These are phyloP conservation scores for Ceratocystis alfenasii DNA, from an alignment of 2,329 filamentous ascomycete species.

Conservation along the genomic window DNA sequence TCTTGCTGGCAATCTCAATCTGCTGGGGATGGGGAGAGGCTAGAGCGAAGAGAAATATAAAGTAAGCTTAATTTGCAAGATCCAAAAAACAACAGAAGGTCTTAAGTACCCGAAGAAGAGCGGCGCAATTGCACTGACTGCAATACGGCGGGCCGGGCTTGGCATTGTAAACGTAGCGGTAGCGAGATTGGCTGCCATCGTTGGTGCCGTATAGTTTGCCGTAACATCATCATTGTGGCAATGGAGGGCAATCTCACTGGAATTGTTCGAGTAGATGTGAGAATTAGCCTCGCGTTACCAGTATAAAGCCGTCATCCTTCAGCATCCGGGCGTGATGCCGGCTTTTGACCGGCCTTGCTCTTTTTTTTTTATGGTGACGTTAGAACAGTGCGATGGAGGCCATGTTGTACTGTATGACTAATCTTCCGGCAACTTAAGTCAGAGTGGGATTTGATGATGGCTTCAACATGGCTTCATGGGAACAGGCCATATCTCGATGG, in stretches of 20 bases:
- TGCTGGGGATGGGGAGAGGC: slow-evolving; percentile 21
- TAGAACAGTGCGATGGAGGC: neutral
- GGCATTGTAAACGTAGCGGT: neutral
- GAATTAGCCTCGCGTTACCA: neutral
- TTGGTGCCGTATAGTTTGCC: slow-evolving; percentile 6
- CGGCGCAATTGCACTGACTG: slow-evolving; percentile 5
- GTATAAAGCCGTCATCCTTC: neutral
- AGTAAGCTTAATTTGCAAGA: slow-evolving; percentile 14
- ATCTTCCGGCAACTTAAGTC: neutral
- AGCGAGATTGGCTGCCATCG: neutral
- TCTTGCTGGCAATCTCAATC: slow-evolving; percentile 49
- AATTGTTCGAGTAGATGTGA: too few species aligned
- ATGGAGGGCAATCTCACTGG: neutral
- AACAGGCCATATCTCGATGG: neutral
- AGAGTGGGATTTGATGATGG: neutral
- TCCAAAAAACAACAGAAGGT: neutral
- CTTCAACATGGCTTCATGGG: neutral
- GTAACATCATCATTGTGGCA: slow-evolving; percentile 11
- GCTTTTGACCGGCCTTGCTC: neutral
- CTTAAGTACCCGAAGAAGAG: slow-evolving; percentile 17
- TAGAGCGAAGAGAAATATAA: slow-evolving; percentile 2
- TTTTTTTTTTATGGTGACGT: neutral
- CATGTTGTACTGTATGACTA: neutral
- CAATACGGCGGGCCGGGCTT: neutral
- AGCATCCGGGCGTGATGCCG: neutral